Conservation (phyloP, 176 grass and related monocot species). For the sorghum (Sorghum bicolor) region DNA sequence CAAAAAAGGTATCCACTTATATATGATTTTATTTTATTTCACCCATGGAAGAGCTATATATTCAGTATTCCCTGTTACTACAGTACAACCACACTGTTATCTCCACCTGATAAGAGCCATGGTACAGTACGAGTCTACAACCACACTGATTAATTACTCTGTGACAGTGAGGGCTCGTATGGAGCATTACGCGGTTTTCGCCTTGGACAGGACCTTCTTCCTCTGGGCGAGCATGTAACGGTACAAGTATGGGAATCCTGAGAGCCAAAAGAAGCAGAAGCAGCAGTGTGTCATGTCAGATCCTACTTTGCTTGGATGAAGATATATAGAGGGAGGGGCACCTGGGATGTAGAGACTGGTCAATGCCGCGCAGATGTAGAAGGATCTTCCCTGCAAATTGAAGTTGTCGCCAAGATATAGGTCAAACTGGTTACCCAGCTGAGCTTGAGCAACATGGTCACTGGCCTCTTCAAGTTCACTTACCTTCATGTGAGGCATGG, state of each 20-base stretch:
- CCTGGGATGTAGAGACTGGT: constrained; percentile 42
- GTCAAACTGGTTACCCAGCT: background rate
- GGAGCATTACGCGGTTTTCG: too few relatives aligned
- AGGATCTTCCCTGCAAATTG: background rate
- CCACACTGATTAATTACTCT: too few relatives aligned
- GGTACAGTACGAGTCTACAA: too few relatives aligned
- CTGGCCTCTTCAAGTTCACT: background rate
- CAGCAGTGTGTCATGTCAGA: background rate
- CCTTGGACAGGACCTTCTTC: too few relatives aligned
- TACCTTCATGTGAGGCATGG: constrained; percentile 30
- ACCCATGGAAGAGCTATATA: background rate
- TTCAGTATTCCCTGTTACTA: background rate
- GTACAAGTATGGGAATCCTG: too few relatives aligned
- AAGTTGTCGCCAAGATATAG: background rate
- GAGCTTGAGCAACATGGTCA: background rate
- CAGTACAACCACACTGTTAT: background rate
- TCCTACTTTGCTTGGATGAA: too few relatives aligned
- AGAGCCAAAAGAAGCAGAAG: too few relatives aligned
- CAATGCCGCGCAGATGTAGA: background rate
- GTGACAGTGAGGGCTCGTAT: too few relatives aligned
- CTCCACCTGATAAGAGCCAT: too few relatives aligned
- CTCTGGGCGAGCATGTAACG: too few relatives aligned
- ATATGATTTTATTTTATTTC: background rate
- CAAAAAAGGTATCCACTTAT: background rate
- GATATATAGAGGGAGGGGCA: background rate